Evolutionary conservation across 2,329 filamentous ascomycete genomes (phyloP), one percentile per base, ranked within the genome.

Genomic region (Fusarium domesticum): DNA sequence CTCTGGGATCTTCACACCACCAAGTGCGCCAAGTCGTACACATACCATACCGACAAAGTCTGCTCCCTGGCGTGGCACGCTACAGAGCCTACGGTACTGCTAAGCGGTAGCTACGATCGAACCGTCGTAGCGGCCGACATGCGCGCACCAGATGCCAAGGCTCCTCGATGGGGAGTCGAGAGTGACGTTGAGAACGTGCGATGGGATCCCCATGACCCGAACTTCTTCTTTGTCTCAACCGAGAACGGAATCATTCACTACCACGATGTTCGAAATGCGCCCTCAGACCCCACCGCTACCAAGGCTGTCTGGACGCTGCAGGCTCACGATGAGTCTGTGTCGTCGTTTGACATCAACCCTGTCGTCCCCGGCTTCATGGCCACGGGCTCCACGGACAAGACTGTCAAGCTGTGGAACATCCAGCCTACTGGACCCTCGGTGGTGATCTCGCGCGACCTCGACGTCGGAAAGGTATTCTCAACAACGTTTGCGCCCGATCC

Each of bases 351-450:
- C 66, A 80, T 97, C 70, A 97, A 96, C 74, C 78, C 84, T 4
- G 74, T 84, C 38, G 89, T 98, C 47, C 92, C 93, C 1, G 93
- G 93, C 34, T 96, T 89, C 76, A 80, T 98, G 69, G 93, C 83
- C 12, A 97, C 93, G 1, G 93, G 91, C 3, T 96, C 90, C 2
- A 91, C 88, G 12, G 93, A 98, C 74, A 92, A 89, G 74, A 88
- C 86, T 6, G 90, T 97, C 59, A 98, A 98, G 76, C 76, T 98
- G 45, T 98, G 93, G 93, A 96, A 96, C 69, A 83, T 96, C 45
- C 80, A 85, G 57, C 69, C 85, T 11, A 80, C 80, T 32, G 90
- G 89, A 2, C 93, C 93, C 1, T 87, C 83, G 48, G 87, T 98
- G 81, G 89, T 98, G 2, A 88, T 95, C 5, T 87, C 88, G 18